Conservation (phyloP, 2,329 filamentous ascomycete genomes). For the Stromatinia cepivora region DNA sequence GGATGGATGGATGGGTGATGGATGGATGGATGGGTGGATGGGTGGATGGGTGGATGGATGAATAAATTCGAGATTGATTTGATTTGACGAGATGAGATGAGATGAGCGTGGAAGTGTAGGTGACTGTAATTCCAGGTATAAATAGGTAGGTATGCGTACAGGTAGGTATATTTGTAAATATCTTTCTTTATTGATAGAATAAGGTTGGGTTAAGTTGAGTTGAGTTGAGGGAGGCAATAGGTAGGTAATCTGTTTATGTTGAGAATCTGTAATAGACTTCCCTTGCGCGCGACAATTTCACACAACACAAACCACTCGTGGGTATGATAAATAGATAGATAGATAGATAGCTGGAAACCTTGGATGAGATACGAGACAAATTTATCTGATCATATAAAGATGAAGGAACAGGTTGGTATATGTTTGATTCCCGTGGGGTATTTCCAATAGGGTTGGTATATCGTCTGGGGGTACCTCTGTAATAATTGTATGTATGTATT, state of each 20-base stretch:
- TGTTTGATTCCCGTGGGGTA: constrained; percentile 12
- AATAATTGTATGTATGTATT: not conserved
- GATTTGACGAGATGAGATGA: not conserved
- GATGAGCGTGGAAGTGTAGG: not conserved
- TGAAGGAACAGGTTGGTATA: not conserved
- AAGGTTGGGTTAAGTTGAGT: not conserved
- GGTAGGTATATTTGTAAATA: not conserved
- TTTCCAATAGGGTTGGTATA: not conserved
- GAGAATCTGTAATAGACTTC: not conserved
- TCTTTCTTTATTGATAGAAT: not conserved
- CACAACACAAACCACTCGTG: not conserved
- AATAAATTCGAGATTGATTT: constrained; percentile 3
- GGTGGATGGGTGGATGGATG: no score
- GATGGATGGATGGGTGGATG: no score
- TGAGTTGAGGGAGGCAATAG: not conserved
- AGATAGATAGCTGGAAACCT: not conserved
- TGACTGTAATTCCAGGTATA: not conserved
- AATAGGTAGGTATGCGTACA: not conserved
- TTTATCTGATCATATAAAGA: not conserved
- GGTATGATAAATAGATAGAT: not conserved
- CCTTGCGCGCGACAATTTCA: not conserved
- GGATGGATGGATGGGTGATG: not conserved
- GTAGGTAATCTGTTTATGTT: not conserved
- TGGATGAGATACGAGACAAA: not conserved
- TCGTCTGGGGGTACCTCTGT: not conserved